Evolutionary conservation across 495 filamentous ascomycete genomes (phyloP), one percentile per base, ranked within the genome.

Genomic region (Aspergillus kassunensis): DNA sequence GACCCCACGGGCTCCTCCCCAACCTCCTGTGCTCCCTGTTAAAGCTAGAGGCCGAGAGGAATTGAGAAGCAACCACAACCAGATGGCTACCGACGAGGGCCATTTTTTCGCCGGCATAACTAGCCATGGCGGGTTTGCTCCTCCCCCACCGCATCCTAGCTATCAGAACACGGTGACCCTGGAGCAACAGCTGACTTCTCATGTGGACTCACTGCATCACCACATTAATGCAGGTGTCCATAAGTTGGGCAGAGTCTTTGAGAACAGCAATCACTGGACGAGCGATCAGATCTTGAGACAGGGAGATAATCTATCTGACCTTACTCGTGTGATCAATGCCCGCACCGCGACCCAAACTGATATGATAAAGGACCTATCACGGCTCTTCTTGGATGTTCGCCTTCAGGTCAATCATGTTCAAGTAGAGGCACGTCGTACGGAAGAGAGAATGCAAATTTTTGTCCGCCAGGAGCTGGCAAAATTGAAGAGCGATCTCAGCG

Each of bases 141-240:
- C 63, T 31, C 25, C 63, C 11, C 60, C 63, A 12, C 63, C 63
- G 6, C 46, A 55, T 6, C 57, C 55, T 15, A 48, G 36, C 31
- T 66, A 66, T 37, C 57, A 58, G 18, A 66, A 63, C 54, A 66
- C 57, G 9, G 27, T 46, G n/a, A 48, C 63, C 2, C 44, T 66
- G 31, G 63, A 59, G 33, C 49, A 63, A 31, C 56, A 63, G 37
- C 33, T 63, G n/a, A 25, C 45, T 4, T 19, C 49, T 7, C 55
- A 63, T 25, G 44, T 55, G 1, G 51, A 57, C 25, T 44, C 53
- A 12, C 24, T 67, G 15, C 64, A 67, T 33, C 44, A 51, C 29
- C 64, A 67, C 24, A 2, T 67, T 0, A 47, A 55, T 11, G 33
- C 18, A 2, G 54, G 47, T 1, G 29, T 55, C 10, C 33, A 54